Base-by-base conservation (phyloP, 2,329 filamentous ascomycete genomes). In the Dryadomyces quercus-mongolicae region DNA sequence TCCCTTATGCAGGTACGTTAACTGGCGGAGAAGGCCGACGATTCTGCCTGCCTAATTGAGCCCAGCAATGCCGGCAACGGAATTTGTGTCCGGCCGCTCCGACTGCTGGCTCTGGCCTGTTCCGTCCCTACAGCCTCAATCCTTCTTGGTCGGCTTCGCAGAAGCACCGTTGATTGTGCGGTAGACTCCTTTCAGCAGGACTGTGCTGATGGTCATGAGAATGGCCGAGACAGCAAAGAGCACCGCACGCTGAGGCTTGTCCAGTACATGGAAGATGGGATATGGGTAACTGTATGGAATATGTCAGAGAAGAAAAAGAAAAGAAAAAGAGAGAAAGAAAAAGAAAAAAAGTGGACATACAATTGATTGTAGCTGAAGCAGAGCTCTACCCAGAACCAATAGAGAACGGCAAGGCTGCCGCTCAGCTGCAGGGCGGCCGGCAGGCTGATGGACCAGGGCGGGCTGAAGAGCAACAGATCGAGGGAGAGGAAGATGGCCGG, bases 231-330 rank as follows among this genome's bases (percentile, higher is more conserved):
- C 70, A 1, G 74, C 74, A 61, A 94, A 95, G 10, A 95, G 71
- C 0, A 78, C 69, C 9, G 82, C 71, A 20, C 91, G 78, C 63
- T 89, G 83, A 50, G 71, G 65, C 0, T 81, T 85, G 51, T 74
- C 76, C 45, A 94, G 70, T 47, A 86, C 65, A 9, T 74, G 82
- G 59, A 96, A 92, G 25, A 95, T 76, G 1, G 91, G 90, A 67
- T 96, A 95, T 0, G 90, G 89, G 61, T 95, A 94, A 74, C 83
- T 86, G 52, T 45, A 42, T n/a, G n/a, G n/a, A n/a, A n/a, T n/a
- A n/a, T 10, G 46, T 20, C 18, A 10, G n/a, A 20, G 15, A 31
- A 21, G 15, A 15, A 21, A 20, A 15, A 12, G n/a, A 21, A 44
- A 25, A 4, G 18, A 18, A 49, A 3, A 61, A 67, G 73, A 2